Percentiles rank a stretch among this genome's conserved stretches.
Evolutionary conservation across 129 eudicot genomes (phyloP).

Genomic region (Gnaphalium uliginosum): DNA sequence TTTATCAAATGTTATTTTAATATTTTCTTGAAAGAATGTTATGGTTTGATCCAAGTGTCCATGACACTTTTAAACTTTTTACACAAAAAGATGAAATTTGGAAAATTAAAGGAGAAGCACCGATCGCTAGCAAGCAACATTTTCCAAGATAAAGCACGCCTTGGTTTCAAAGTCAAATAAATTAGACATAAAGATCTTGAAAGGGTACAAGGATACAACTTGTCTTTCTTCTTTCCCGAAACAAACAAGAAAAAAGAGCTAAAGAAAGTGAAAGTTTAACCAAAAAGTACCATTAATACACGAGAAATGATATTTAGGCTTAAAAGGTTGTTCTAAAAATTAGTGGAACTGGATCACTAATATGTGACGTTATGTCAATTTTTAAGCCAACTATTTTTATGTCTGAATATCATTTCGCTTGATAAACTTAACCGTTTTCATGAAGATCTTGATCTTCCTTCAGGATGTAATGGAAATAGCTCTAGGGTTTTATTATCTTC

Average conservation of each 20-base stretch:
- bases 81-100: slow-evolving; percentile 9
- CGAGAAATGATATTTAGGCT: not conserved
- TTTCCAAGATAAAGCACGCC: slow-evolving; percentile 51
- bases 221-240: slow-evolving; percentile 61
- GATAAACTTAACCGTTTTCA: slow-evolving; percentile 16
- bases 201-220: slow-evolving; percentile 45
- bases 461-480: slow-evolving; percentile 91
- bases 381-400: not conserved
- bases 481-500: slow-evolving; percentile 67
- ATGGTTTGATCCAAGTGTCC: slow-evolving; percentile 22
- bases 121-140: slow-evolving; percentile 41
- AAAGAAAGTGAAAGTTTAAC: slow-evolving; percentile 32
- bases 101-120: slow-evolving; percentile 24
- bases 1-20: not conserved
- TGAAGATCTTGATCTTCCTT: slow-evolving; percentile 52
- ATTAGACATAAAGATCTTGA: slow-evolving; percentile 29
- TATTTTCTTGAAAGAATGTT: slow-evolving; percentile 11
- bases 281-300: slow-evolving; percentile 9
- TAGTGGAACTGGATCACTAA: no score
- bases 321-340: no score
- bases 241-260: slow-evolving; percentile 39
- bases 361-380: no score
- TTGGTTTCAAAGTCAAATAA: slow-evolving; percentile 43
- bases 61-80: slow-evolving; percentile 21
- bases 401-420: not conserved